Evolutionary conservation across 208 protist species (phyloP).

Genomic region (Vickermania spadyakhi): DNA sequence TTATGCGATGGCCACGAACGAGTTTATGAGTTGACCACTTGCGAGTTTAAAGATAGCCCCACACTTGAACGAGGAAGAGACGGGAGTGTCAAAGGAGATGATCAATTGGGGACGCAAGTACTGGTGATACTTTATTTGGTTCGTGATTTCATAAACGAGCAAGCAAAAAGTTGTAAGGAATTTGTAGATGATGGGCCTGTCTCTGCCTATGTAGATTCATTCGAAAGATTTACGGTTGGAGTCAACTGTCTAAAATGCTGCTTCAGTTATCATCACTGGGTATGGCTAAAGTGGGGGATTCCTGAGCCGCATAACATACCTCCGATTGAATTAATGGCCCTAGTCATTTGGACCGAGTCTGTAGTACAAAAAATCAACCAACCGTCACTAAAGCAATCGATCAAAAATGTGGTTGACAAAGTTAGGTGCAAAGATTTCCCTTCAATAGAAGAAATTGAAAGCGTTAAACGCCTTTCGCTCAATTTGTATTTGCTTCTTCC

Average conservation of each 20-base stretch:
- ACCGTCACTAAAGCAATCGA: constrained; percentile 26
- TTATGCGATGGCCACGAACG: constrained; percentile 31
- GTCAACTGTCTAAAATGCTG: constrained; percentile 54
- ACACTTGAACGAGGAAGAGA: constrained; percentile 42
- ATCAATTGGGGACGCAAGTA: constrained; percentile 58
- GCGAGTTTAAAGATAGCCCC: constrained; percentile 52
- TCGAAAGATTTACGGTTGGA: constrained; percentile 50
- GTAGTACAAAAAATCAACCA: constrained; percentile 24
- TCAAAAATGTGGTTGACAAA: constrained; percentile 18
- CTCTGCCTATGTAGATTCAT: constrained; percentile 43
- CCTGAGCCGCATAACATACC: constrained; percentile 59
- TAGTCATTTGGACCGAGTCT: constrained; percentile 49
- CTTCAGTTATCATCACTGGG: constrained; percentile 80
- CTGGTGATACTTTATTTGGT: constrained; percentile 78
- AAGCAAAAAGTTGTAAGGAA: constrained; percentile 24
- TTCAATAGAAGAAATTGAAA: constrained; percentile 29
- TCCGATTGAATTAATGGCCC: constrained; percentile 55
- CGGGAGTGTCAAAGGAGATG: constrained; percentile 30
- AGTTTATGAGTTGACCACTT: constrained; percentile 49
- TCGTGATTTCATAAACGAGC: constrained; percentile 57
- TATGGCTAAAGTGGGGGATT: constrained; percentile 67
- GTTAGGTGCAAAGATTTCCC: constrained; percentile 14
- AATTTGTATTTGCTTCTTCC: constrained; percentile 45
- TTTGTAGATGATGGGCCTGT: constrained; percentile 20
- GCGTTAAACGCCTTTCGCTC: constrained; percentile 53